Evolutionary conservation across 164 flowering plant genomes (phyloP).

Genomic region (Macadamia tetraphylla): DNA sequence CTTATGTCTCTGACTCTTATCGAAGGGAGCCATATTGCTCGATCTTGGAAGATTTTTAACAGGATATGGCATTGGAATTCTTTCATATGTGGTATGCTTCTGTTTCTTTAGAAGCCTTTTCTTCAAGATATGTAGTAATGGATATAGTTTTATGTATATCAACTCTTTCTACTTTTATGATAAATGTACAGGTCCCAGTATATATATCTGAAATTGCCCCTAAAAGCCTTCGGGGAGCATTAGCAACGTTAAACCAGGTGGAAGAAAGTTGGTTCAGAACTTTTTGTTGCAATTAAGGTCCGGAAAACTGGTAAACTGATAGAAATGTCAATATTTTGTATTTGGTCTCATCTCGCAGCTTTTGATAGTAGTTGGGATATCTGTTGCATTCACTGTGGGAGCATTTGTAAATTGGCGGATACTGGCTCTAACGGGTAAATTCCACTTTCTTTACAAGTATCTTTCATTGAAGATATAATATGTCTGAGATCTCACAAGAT

Average conservation of each 20-base stretch:
- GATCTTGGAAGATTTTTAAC: conserved; percentile 73
- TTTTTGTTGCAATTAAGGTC: no score
- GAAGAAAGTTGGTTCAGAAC: background rate
- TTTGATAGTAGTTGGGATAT: conserved; percentile 57
- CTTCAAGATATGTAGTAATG: background rate
- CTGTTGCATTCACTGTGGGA: conserved; percentile 69
- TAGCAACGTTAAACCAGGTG: conserved; percentile 77
- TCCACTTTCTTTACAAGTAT: background rate
- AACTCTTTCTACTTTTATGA: background rate
- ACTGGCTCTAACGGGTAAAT: conserved; percentile 61
- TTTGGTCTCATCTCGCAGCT: conserved; percentile 37
- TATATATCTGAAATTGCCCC: conserved; percentile 91
- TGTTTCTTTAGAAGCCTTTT: background rate
- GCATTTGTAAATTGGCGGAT: conserved; percentile 67
- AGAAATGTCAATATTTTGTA: background rate
- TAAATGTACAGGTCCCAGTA: conserved; percentile 60
- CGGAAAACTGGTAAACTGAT: background rate
- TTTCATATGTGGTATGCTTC: conserved; percentile 71
- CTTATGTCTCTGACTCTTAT: background rate
- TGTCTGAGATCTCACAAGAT: no score
- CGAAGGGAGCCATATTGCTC: conserved; percentile 50
- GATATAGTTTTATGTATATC: background rate
- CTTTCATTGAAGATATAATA: background rate
- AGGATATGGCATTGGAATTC: conserved; percentile 86
- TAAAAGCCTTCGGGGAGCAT: conserved; percentile 65